Base-by-base conservation (phyloP, 2,329 filamentous ascomycete species). In the Aureobasidium mangrovei region DNA sequence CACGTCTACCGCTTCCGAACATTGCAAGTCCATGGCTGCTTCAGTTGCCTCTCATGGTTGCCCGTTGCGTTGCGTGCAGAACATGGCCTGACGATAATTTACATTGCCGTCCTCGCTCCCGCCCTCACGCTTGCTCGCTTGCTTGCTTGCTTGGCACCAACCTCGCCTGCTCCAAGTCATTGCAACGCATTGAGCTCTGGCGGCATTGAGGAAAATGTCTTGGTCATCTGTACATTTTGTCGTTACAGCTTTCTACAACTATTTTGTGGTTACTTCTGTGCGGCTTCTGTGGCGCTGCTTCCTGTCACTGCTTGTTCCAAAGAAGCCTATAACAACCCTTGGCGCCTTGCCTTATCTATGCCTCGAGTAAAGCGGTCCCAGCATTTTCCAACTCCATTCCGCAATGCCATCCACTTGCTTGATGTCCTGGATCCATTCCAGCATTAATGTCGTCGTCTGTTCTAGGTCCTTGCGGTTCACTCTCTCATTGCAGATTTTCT, bases 351-450 rank as follows among this genome's bases (percentile, higher is more conserved):
- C 4, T 26, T 31, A 51, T 18, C 47, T 18, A 28, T 41, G 36
- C 32, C 49, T 36, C 24, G 49, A 42, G 31, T 56, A 81, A 32
- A 81, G 59, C 7, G 69, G 67, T 63, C 72, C 71, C 47, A 77
- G 62, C 26, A 81, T 68, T 33, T 68, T 69, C 78, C 78, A 82
- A 57, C 75, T 76, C 78, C 80, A 83, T 31, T 70, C 67, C 3
- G 80, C 78, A 12, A 78, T 75, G 0, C 70, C 69, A 61, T 83
- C 80, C 28, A 76, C 70, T 51, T 70, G 73, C 61, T 74, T 77
- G 59, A 83, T 69, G 61, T 84, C 81, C 45, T 73, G 65, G 48
- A 84, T 69, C 80, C 81, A 84, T 56, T 81, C 77, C 46, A 83
- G 64, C 64, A 81, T 81, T 46, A 80, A 61, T 3, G 67, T 64